Percentiles rank a stretch among this genome's conserved stretches.
Evolutionary conservation across 148 eudicot genomes (phyloP).

Genomic region (Beta vulgaris): DNA sequence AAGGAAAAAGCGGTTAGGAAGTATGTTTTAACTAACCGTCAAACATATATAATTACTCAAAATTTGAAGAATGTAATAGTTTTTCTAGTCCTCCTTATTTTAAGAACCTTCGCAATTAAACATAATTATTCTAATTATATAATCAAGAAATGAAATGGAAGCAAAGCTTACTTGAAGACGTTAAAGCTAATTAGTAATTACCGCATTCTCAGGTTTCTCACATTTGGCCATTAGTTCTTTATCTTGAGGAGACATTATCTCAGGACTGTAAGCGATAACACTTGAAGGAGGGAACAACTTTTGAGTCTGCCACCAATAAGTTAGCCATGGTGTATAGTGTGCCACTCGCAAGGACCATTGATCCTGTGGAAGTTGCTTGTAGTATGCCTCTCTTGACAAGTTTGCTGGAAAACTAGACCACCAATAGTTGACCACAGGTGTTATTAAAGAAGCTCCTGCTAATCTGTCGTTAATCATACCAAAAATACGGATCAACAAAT

Average conservation of each 20-base stretch:
- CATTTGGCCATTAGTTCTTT: constrained; percentile 24
- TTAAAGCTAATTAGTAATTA: background rate
- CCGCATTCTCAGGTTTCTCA: constrained; percentile 12
- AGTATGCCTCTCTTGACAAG: constrained; percentile 52
- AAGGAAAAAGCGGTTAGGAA: too few relatives aligned
- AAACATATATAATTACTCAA: too few relatives aligned
- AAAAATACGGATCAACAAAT: background rate
- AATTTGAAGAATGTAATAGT: too few relatives aligned
- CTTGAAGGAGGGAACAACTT: constrained; percentile 52
- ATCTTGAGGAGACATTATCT: constrained; percentile 41
- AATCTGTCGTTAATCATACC: constrained; percentile 34
- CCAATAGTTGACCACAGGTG: constrained; percentile 72
- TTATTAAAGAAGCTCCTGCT: constrained; percentile 57
- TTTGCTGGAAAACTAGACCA: constrained; percentile 60
- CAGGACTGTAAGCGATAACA: constrained; percentile 28
- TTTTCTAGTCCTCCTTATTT: too few relatives aligned
- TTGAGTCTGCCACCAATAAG: constrained; percentile 80
- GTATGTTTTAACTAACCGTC: too few relatives aligned
- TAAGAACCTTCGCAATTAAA: too few relatives aligned
- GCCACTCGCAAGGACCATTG: constrained; percentile 59
- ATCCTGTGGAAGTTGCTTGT: constrained; percentile 44
- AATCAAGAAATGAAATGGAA: background rate
- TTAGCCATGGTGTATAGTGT: constrained; percentile 64
- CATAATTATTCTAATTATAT: background rate
- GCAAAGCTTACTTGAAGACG: too few relatives aligned